Percentiles rank a stretch among this genome's conserved stretches.
These are phyloP conservation scores for Phylloporus rhodoxanthus DNA, from an alignment of 768 basidiomycete species.

Conservation along the genomic window DNA sequence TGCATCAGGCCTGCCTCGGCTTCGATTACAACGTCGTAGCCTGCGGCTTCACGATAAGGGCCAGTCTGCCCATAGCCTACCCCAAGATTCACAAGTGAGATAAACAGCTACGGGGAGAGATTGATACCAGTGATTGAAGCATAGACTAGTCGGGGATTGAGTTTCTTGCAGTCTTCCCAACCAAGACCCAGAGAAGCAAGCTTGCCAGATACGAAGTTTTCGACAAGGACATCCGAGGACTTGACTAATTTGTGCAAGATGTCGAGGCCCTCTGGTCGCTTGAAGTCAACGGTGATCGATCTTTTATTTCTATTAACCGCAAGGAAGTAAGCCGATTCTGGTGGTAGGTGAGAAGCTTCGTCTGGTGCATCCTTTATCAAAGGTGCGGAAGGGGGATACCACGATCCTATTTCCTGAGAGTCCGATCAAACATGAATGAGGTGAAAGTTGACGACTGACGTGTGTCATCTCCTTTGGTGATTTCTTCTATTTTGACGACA, in stretches of 20 bases:
- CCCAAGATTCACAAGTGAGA: conserved; percentile 1
- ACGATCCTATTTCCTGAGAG: conserved; percentile 43
- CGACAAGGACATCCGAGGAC: conserved; percentile 79
- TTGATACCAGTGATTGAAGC: conserved; percentile 77
- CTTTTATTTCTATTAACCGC: conserved; percentile 85
- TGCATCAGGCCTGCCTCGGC: conserved; percentile 94
- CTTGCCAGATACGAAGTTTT: conserved; percentile 86
- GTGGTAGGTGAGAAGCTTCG: conserved; percentile 60
- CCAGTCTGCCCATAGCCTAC: conserved; percentile 84
- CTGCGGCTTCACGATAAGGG: conserved; percentile 75
- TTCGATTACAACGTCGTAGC: conserved; percentile 84
- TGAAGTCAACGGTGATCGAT: conserved; percentile 87
- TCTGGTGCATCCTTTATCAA: conserved; percentile 42
- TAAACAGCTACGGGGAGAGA: background rate
- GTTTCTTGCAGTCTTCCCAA: conserved; percentile 69
- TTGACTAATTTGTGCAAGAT: conserved; percentile 67
- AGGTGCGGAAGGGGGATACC: conserved; percentile 60
- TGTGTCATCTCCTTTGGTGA: conserved; percentile 82
- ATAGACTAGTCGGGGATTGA: conserved; percentile 82
- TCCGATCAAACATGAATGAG: conserved; percentile 10
- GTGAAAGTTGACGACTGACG: conserved; percentile 38
- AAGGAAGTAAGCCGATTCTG: conserved; percentile 92
- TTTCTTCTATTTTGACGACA: conserved; percentile 88
- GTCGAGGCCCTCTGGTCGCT: conserved; percentile 66
- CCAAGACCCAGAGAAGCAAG: conserved; percentile 80